phyloP scores from a whole-genome alignment of 2,329 filamentous ascomycete genomes.

The Stromatinia cepivora region DNA sequence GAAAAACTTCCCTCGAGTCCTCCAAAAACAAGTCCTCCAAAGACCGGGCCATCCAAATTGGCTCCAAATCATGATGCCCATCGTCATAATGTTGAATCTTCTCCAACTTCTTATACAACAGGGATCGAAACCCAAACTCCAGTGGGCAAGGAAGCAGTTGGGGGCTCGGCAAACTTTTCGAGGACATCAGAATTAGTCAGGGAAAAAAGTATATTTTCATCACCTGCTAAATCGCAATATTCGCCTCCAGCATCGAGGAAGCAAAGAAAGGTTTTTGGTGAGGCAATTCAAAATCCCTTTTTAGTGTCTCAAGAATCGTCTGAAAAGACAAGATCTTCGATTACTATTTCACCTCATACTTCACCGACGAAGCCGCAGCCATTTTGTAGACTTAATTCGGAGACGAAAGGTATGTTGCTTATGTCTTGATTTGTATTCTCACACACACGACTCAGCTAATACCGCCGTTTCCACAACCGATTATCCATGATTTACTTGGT shows the following conservation, averaged over 20 bases:
- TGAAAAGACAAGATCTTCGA: constrained; percentile 1
- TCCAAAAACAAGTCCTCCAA: background rate
- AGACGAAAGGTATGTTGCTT: constrained; percentile 1
- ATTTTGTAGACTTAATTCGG: background rate
- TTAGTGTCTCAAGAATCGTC: background rate
- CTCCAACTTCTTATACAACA: background rate
- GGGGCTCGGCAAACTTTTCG: background rate
- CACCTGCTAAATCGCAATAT: constrained; percentile 6
- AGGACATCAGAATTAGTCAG: background rate
- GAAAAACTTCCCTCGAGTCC: background rate
- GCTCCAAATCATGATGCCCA: background rate
- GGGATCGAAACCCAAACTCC: background rate
- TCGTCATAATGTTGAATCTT: background rate
- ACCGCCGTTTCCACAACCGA: no score
- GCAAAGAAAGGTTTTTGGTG: constrained; percentile 23
- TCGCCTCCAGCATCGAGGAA: constrained; percentile 5
- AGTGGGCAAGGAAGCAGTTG: background rate
- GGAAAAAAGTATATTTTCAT: background rate
- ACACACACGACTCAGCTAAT: no score
- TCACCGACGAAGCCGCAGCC: constrained; percentile 1
- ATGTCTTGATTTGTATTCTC: background rate
- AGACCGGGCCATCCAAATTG: background rate
- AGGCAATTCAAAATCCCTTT: constrained; percentile 23
- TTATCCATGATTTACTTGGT: background rate
- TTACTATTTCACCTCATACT: constrained; percentile 17